phyloP scores from a whole-genome alignment of 768 basidiomycete genomes.

The Cystobasidiopsis lactophilus region DNA sequence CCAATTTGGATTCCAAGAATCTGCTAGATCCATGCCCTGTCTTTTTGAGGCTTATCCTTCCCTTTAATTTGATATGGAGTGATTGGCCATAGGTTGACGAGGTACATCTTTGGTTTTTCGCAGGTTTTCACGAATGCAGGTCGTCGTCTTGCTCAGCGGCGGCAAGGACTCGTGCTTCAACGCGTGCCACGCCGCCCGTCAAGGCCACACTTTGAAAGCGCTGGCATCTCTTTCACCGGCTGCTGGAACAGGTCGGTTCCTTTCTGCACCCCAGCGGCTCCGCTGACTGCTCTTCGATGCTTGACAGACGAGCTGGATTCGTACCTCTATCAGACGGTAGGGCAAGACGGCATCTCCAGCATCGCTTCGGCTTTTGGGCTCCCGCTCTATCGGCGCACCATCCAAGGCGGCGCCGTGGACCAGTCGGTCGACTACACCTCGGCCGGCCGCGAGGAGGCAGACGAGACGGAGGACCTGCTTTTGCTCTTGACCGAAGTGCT shows the following conservation, averaged over 20 bases:
- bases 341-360: slow-evolving; percentile 71
- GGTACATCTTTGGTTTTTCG: slow-evolving; percentile 1
- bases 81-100: background rate
- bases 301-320: slow-evolving; percentile 88
- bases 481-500: slow-evolving; percentile 50
- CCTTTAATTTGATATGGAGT: background rate
- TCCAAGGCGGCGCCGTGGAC: slow-evolving; percentile 57
- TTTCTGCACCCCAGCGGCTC: background rate
- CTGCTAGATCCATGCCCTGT: background rate
- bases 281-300: background rate
- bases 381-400: slow-evolving; percentile 62
- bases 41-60: background rate
- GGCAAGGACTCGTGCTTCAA: slow-evolving; percentile 98
- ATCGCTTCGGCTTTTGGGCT: slow-evolving; percentile 67
- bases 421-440: slow-evolving; percentile 51
- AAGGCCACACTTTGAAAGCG: slow-evolving; percentile 69
- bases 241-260: slow-evolving; percentile 52
- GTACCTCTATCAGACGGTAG: slow-evolving; percentile 97
- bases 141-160: slow-evolving; percentile 80
- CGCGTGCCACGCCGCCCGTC: slow-evolving; percentile 60
- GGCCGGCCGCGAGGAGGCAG: slow-evolving; percentile 27
- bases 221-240: slow-evolving; percentile 71
- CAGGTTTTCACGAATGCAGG: slow-evolving; percentile 40
- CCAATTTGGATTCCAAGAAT: too few relatives aligned
- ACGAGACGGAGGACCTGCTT: slow-evolving; percentile 90